Evolutionary conservation across 2,329 filamentous ascomycete genomes (phyloP), one percentile per base, ranked within the genome.

Genomic region (Allantophomopsis lycopodina): DNA sequence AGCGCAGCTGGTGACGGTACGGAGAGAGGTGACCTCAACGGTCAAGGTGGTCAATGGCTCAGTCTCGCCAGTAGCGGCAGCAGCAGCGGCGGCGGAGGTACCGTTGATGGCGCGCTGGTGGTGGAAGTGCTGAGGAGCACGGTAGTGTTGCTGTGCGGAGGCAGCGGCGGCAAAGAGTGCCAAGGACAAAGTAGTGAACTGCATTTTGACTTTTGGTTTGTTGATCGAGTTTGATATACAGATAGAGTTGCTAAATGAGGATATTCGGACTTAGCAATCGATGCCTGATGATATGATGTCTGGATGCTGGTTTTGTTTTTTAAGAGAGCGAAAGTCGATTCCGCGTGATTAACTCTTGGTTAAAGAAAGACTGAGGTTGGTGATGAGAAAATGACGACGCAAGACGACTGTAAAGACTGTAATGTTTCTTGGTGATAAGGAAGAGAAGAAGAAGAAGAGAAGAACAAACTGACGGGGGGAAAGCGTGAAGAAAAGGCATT

Each of bases 1-100:
- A 11, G 60, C 58, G 41, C 61, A 63, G 40, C 53, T 57, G 39
- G 54, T 58, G 45, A 62, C 46, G 37, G 60, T 63, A 40, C 52
- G 49, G 41, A 59, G 43, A 18, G 49, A 46, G 28, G 60, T 62
- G 7, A 56, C 50, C 23, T 53, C 48, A 38, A 64, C 53, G 33
- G 60, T 60, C 47, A 65, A 50, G 48, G 64, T 65, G 20, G 62
- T 63, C 36, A 30, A 16, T 38, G 36, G 36, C 36, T 32, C 36
- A 28, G 23, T 14, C n/a, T 14, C 14, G 14, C 17, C 14, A 18
- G 35, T 15, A 20, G 18, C 20, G 16, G 4, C 16, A 16, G 38
- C 31, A 18, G 39, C 40, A 20, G 40, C 40, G 18, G 41, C 40
- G 23, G 40, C 40, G 18, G 41, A 32, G 28, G 45, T 45, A 23